Evolutionary conservation across 2,329 filamentous ascomycete species (phyloP).

Genomic region (Lecanicillium sp.): DNA sequence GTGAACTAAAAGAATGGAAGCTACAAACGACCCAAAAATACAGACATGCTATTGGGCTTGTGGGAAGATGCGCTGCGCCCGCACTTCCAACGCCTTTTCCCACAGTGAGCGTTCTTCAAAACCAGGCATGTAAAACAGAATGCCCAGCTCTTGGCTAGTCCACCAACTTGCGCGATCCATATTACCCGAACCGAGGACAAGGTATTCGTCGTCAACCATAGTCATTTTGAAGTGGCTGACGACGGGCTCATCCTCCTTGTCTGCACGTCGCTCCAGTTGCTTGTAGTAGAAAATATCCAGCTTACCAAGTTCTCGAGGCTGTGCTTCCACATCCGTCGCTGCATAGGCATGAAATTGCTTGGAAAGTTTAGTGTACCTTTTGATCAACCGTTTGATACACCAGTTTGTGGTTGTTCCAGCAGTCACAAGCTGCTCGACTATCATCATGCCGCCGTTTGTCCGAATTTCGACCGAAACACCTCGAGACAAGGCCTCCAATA

Average conservation of each 20-base stretch:
- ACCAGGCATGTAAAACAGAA: constrained; percentile 45
- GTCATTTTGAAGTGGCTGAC: constrained; percentile 74
- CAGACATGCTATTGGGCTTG: constrained; percentile 5
- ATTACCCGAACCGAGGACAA: constrained; percentile 72
- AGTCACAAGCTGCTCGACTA: constrained; percentile 73
- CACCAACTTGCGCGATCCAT: constrained; percentile 82
- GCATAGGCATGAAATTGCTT: constrained; percentile 13
- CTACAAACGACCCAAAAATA: constrained; percentile 15
- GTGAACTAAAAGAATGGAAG: not conserved
- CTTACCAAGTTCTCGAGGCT: constrained; percentile 32
- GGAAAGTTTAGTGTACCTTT: constrained; percentile 36
- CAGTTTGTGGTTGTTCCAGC: constrained; percentile 65
- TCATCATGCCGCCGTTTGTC: constrained; percentile 64
- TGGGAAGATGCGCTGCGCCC: constrained; percentile 15
- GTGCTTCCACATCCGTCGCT: constrained; percentile 34
- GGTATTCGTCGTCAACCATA: constrained; percentile 59
- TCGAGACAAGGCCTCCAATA: constrained; percentile 53
- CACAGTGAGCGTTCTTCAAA: constrained; percentile 29
- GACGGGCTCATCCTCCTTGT: constrained; percentile 48
- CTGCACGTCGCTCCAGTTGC: constrained; percentile 22
- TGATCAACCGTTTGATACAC: constrained; percentile 53
- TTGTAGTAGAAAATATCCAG: constrained; percentile 54
- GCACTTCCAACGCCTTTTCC: constrained; percentile 28
- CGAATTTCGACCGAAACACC: constrained; percentile 62
- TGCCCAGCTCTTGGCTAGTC: constrained; percentile 75